These are phyloP conservation scores for Lepidium aucheri DNA, from an alignment of 345 rosid genomes.

Conservation along the genomic window DNA sequence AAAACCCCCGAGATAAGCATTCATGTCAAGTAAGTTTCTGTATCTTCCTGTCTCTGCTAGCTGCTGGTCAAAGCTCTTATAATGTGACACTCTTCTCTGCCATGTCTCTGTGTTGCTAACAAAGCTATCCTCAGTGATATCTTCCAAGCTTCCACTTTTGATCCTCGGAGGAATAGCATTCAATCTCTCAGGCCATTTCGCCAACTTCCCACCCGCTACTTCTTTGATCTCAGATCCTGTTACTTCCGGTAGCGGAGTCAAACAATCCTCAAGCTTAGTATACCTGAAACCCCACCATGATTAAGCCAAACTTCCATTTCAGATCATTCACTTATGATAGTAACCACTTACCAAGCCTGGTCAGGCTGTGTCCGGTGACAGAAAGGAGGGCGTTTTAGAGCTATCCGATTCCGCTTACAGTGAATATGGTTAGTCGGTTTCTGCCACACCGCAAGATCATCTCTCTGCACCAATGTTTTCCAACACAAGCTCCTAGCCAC, in stretches of 20 bases:
- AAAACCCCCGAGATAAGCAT: slow-evolving; percentile 68
- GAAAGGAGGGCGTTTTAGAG: slow-evolving; percentile 47
- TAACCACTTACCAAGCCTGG: slow-evolving; percentile 52
- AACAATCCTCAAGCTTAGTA: slow-evolving; percentile 64
- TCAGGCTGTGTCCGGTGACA: slow-evolving; percentile 65
- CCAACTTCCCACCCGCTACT: slow-evolving; percentile 57
- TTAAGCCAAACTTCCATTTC: too few relatives aligned
- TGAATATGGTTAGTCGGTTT: slow-evolving; percentile 83
- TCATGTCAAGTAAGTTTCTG: slow-evolving; percentile 88
- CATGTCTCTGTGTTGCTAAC: slow-evolving; percentile 47
- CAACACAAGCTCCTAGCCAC: slow-evolving; percentile 72
- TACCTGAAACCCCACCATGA: slow-evolving; percentile 40
- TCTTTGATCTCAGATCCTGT: slow-evolving; percentile 36
- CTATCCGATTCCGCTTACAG: slow-evolving; percentile 51
- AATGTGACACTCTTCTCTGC: slow-evolving; percentile 54
- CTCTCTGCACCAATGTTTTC: slow-evolving; percentile 59
- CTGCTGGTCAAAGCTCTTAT: slow-evolving; percentile 55
- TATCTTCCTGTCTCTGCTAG: slow-evolving; percentile 59
- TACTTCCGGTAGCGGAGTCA: slow-evolving; percentile 70
- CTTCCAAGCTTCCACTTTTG: slow-evolving; percentile 41
- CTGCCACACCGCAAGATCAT: slow-evolving; percentile 74
- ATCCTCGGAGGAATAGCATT: slow-evolving; percentile 78
- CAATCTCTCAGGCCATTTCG: slow-evolving; percentile 76
- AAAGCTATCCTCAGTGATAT: slow-evolving; percentile 43
- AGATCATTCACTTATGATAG: slow-evolving; percentile 1